Percentiles rank a stretch among this genome's conserved stretches.
Evolutionary conservation across 1,139 yeast genomes (phyloP).

Genomic region (Geotrichum australiense): DNA sequence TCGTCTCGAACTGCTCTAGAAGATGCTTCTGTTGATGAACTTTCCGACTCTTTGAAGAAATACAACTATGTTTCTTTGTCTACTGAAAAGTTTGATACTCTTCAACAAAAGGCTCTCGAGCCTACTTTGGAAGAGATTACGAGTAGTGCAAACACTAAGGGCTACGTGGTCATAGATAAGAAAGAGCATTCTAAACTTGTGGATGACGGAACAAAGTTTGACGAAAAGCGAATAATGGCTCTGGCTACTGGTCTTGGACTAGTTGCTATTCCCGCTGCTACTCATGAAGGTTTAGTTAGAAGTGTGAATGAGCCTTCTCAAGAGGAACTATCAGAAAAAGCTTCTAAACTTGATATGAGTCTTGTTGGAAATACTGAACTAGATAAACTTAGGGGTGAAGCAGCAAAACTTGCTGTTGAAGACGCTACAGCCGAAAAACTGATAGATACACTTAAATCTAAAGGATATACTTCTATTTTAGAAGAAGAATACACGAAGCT

Average conservation of each 20-base stretch:
- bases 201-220: background rate
- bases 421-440: conserved; percentile 10
- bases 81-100: conserved; percentile 31
- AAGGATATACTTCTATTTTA: background rate
- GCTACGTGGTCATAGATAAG: conserved; percentile 5
- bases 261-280: conserved; percentile 30
- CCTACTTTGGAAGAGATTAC: conserved; percentile 16
- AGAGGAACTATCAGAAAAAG: conserved; percentile 6
- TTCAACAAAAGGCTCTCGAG: conserved; percentile 13
- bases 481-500: conserved; percentile 9
- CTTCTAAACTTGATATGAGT: conserved; percentile 35
- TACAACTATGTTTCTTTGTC: conserved; percentile 24
- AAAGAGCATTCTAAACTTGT: conserved; percentile 18
- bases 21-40: conserved; percentile 17
- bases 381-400: conserved; percentile 26
- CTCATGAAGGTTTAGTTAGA: conserved; percentile 21
- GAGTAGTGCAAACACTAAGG: conserved; percentile 11
- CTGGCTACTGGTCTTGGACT: conserved; percentile 29
- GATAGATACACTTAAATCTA: background rate
- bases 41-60: conserved; percentile 9
- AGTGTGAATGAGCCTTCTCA: conserved; percentile 21
- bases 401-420: conserved; percentile 23
- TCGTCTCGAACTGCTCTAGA: conserved; percentile 26
- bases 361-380: conserved; percentile 24
- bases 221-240: background rate